Conservation (phyloP, 768 basidiomycete species). For the Hypholoma sublateritium region DNA sequence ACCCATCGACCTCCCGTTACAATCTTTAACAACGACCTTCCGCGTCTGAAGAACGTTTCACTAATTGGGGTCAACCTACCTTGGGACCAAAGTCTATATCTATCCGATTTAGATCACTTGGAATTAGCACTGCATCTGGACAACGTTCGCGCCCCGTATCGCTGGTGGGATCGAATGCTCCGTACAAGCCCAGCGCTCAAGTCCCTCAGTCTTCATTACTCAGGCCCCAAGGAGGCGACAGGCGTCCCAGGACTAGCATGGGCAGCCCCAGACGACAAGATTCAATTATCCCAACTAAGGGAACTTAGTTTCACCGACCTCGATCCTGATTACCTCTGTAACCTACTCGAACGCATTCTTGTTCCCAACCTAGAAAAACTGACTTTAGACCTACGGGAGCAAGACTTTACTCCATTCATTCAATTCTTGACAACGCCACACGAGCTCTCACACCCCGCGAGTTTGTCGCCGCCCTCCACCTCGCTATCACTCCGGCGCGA, state of each 20-base stretch:
- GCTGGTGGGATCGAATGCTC: conserved; percentile 56
- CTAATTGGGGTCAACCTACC: conserved; percentile 67
- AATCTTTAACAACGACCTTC: conserved; percentile 54
- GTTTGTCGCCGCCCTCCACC: not conserved
- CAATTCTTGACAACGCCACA: conserved; percentile 26
- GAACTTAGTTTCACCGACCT: conserved; percentile 55
- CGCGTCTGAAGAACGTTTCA: conserved; percentile 52
- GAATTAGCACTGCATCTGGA: conserved; percentile 63
- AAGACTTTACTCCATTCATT: conserved; percentile 51
- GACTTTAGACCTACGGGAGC: conserved; percentile 52
- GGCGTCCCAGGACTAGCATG: conserved; percentile 36
- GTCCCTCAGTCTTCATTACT: conserved; percentile 55
- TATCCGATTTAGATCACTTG: conserved; percentile 46
- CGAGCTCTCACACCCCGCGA: not conserved
- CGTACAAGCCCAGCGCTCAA: conserved; percentile 45
- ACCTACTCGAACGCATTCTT: conserved; percentile 43
- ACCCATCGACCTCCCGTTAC: conserved; percentile 60
- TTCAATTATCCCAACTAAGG: conserved; percentile 36
- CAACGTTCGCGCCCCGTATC: conserved; percentile 55
- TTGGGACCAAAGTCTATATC: conserved; percentile 52
- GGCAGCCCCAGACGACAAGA: conserved; percentile 30
- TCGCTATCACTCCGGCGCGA: not conserved
- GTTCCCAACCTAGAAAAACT: conserved; percentile 46
- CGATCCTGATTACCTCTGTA: conserved; percentile 52
- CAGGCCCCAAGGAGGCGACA: conserved; percentile 45